Percentiles rank a stretch among this genome's conserved stretches.
These are phyloP conservation scores for Acmispon strigosus DNA, from an alignment of 306 rosid species.

Conservation along the genomic window DNA sequence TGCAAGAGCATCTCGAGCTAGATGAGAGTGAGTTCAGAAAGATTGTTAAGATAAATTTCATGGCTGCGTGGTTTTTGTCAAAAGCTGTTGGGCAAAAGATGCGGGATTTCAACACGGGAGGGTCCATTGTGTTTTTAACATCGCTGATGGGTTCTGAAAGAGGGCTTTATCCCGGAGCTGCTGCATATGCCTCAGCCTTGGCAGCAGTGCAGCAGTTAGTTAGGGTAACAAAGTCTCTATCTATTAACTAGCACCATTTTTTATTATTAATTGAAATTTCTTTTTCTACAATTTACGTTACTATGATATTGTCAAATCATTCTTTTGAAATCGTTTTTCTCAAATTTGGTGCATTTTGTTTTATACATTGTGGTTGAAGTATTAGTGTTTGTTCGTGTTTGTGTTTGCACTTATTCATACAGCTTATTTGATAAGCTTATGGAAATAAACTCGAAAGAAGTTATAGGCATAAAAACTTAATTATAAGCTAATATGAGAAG, in stretches of 20 bases:
- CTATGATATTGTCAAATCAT: not conserved
- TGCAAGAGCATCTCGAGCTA: constrained; percentile 52
- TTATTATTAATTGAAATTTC: not conserved
- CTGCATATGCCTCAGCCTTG: constrained; percentile 55
- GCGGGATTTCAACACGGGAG: constrained; percentile 59
- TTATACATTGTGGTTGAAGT: no score
- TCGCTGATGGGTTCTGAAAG: constrained; percentile 65
- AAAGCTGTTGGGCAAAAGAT: constrained; percentile 70
- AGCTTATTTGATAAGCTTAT: no score
- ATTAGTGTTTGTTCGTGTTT: no score
- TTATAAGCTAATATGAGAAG: no score
- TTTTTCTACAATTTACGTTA: not conserved
- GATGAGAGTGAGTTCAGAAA: constrained; percentile 53
- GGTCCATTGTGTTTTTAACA: constrained; percentile 68
- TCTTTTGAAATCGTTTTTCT: not conserved
- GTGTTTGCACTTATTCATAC: no score
- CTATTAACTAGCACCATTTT: not conserved
- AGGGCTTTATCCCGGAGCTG: constrained; percentile 72
- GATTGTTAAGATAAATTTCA: constrained; percentile 56
- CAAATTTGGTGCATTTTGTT: not conserved
- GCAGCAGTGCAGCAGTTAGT: constrained; percentile 78
- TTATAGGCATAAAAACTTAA: no score
- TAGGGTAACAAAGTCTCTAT: constrained; percentile 38
- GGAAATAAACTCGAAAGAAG: no score
- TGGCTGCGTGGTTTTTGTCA: constrained; percentile 71